These are phyloP conservation scores for Cardamine chenopodiifolia DNA, from an alignment of 345 rosid species.

Conservation along the genomic window DNA sequence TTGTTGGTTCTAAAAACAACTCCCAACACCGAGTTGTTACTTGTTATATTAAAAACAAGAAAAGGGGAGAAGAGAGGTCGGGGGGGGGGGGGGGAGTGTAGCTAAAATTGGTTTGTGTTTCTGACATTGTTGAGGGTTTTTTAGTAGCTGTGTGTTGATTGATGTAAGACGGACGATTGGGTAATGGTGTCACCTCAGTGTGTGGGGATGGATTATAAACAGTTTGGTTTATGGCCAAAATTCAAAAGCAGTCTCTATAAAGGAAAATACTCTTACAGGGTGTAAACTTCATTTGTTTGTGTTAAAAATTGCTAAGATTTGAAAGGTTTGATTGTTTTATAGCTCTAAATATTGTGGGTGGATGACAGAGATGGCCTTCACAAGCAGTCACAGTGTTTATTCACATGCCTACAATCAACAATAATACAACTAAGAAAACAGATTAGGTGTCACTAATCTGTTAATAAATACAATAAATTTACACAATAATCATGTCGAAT, in stretches of 20 bases:
- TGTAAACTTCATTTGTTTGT: background rate
- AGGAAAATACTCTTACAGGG: background rate
- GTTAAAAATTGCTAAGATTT: background rate
- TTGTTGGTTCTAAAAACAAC: constrained; percentile 16
- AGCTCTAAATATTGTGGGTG: background rate
- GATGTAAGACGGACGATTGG: constrained; percentile 35
- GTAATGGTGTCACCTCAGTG: constrained; percentile 10
- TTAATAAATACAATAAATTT: background rate
- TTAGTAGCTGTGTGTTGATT: constrained; percentile 32
- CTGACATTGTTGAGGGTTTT: constrained; percentile 11
- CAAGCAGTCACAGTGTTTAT: background rate
- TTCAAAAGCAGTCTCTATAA: background rate
- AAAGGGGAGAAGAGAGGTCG: constrained; percentile 1
- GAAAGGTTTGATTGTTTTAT: background rate
- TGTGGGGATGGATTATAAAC: constrained; percentile 14
- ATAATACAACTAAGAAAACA: background rate
- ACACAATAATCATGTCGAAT: background rate
- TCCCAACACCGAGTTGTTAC: constrained; percentile 21
- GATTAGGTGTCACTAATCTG: background rate
- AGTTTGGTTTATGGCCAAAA: background rate
- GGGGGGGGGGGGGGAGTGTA: constrained; percentile 18
- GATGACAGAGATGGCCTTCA: background rate
- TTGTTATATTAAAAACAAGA: constrained; percentile 22
- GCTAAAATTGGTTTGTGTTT: constrained; percentile 23
- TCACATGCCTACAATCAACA: background rate